Percentiles rank a stretch among this genome's conserved stretches.
phyloP scores from a whole-genome alignment of 2,329 filamentous ascomycete species.

The Scortechinia acanthostroma region DNA sequence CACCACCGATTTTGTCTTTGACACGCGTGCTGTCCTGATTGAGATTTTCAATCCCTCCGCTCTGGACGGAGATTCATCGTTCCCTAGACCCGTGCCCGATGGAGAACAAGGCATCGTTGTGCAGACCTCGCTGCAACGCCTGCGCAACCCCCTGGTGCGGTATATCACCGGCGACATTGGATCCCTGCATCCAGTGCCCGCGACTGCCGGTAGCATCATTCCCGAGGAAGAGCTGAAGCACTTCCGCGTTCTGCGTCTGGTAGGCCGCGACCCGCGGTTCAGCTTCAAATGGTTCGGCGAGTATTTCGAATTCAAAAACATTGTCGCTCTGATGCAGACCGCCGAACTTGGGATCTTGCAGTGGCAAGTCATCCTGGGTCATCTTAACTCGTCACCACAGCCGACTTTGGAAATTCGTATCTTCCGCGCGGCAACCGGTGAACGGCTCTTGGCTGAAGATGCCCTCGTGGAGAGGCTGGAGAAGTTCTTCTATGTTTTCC shows the following conservation, averaged over 20 bases:
- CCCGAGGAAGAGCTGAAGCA: slow-evolving; percentile 11
- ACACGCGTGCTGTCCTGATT: slow-evolving; percentile 22
- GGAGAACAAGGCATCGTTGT: slow-evolving; percentile 26
- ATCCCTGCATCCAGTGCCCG: slow-evolving; percentile 24
- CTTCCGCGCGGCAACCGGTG: slow-evolving; percentile 5
- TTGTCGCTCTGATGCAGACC: slow-evolving; percentile 13
- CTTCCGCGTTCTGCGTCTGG: slow-evolving; percentile 23
- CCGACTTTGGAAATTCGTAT: slow-evolving; percentile 9
- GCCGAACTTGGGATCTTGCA: slow-evolving; percentile 21
- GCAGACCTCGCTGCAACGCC: slow-evolving; percentile 28
- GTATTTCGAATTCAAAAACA: slow-evolving; percentile 24
- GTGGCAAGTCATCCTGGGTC: slow-evolving; percentile 30
- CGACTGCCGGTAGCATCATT: slow-evolving; percentile 7
- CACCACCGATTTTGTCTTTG: slow-evolving; percentile 25
- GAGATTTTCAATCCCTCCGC: slow-evolving; percentile 22
- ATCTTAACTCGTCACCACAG: slow-evolving; percentile 8
- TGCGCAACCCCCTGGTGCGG: slow-evolving; percentile 32
- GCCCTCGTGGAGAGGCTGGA: slow-evolving; percentile 3
- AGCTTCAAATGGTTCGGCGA: slow-evolving; percentile 30
- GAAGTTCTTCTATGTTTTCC: slow-evolving; percentile 5
- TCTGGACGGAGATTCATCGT: not conserved
- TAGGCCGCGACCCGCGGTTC: slow-evolving; percentile 29
- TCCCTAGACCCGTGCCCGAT: slow-evolving; percentile 10
- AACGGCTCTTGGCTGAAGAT: slow-evolving; percentile 1
- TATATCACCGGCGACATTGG: slow-evolving; percentile 32